These are phyloP conservation scores for Solanum lycopersicoides DNA, from an alignment of 257 asterid genomes.

Conservation along the genomic window DNA sequence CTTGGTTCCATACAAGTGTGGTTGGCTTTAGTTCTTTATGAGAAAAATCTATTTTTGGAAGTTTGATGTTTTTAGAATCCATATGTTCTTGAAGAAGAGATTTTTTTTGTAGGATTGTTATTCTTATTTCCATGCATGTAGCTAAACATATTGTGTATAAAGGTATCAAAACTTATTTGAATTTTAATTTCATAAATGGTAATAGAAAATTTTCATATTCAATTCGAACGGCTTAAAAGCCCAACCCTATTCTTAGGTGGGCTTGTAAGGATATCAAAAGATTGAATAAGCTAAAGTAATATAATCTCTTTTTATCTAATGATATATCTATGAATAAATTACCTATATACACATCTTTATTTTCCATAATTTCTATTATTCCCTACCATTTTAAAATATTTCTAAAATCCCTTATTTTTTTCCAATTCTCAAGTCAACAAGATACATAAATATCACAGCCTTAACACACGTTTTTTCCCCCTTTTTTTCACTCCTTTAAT, in stretches of 20 bases:
- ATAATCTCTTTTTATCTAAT: too few relatives aligned
- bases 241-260: background rate
- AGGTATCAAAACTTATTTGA: background rate
- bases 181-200: too few relatives aligned
- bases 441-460: too few relatives aligned
- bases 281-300: background rate
- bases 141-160: background rate
- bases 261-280: background rate
- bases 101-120: background rate
- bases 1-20: slow-evolving; percentile 20
- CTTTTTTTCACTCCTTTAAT: too few relatives aligned
- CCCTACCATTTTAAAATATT: too few relatives aligned
- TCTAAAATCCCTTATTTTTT: too few relatives aligned
- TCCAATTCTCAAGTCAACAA: too few relatives aligned
- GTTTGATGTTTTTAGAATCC: slow-evolving; percentile 30
- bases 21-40: slow-evolving; percentile 12
- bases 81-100: background rate
- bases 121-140: background rate
- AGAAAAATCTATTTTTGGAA: slow-evolving; percentile 43
- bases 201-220: too few relatives aligned
- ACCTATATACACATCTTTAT: too few relatives aligned
- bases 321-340: too few relatives aligned
- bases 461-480: too few relatives aligned
- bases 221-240: background rate
- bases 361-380: too few relatives aligned